These are phyloP conservation scores for Fusarium sp. DNA, from an alignment of 2,329 filamentous ascomycete species.

Conservation along the genomic window DNA sequence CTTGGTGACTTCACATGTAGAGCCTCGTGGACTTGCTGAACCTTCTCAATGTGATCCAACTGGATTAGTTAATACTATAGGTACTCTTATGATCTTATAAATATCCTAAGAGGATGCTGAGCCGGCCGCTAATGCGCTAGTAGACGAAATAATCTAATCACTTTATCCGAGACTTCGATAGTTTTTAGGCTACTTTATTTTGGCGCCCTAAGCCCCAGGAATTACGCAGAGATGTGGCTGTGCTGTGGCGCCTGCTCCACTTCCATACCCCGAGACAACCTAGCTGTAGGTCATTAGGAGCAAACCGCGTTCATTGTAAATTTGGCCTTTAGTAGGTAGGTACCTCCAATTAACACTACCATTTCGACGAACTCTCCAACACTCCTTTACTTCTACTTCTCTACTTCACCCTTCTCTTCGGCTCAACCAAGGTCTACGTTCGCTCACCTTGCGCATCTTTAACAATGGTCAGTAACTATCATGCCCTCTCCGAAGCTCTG, in stretches of 20 bases:
- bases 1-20: background rate
- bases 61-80: background rate
- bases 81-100: background rate
- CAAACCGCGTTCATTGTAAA: constrained; percentile 5
- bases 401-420: constrained; percentile 15
- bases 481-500: background rate
- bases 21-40: background rate
- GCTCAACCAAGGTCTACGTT: constrained; percentile 21
- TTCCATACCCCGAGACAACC: background rate
- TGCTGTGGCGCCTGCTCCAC: background rate
- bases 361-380: constrained; percentile 36
- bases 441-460: constrained; percentile 35
- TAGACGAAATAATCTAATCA: background rate
- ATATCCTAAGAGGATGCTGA: background rate
- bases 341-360: background rate
- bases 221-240: background rate
- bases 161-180: fast-evolving
- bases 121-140: fast-evolving
- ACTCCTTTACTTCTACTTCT: constrained; percentile 37
- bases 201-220: background rate
- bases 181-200: constrained; percentile 1
- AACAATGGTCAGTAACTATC: constrained; percentile 41
- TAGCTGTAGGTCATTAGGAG: constrained; percentile 1
- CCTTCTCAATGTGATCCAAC: background rate
- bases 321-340: constrained; percentile 4